phyloP scores from a whole-genome alignment of 371 early-diverging fungal genomes.

The Mucor piriformis region DNA sequence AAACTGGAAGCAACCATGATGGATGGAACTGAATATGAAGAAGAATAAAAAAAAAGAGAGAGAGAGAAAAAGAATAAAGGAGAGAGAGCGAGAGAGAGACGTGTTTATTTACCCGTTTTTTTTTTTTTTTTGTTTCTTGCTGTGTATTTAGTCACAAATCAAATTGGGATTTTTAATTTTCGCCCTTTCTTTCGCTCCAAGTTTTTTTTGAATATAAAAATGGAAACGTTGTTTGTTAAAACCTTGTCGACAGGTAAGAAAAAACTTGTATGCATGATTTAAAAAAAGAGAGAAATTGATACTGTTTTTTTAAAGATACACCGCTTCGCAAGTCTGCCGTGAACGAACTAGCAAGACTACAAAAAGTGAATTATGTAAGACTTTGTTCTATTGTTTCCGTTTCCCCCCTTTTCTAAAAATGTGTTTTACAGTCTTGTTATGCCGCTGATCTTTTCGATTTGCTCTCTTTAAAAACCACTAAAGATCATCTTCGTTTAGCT shows the following conservation, averaged over 20 bases:
- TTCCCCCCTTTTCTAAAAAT: not conserved
- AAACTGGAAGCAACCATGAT: conserved; percentile 17
- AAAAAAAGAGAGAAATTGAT: not conserved
- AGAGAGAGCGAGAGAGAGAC: no score
- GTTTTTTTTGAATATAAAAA: not conserved
- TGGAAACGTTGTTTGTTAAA: not conserved
- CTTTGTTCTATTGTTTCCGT: not conserved
- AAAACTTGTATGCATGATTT: no score
- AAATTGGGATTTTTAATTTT: not conserved
- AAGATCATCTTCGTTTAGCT: not conserved
- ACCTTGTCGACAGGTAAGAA: not conserved
- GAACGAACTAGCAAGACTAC: not conserved
- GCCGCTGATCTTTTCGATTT: not conserved
- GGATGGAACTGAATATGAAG: not conserved
- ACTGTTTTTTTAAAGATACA: no score
- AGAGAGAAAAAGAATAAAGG: not conserved
- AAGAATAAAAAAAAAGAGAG: not conserved
- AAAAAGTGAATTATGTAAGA: not conserved
- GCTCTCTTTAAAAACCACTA: not conserved
- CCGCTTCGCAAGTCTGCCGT: not conserved
- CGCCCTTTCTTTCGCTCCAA: not conserved
- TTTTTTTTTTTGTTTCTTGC: not conserved
- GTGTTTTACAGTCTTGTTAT: not conserved
- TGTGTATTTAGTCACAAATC: not conserved
- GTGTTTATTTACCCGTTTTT: not conserved